Evolutionary conservation across 345 rosid species (phyloP).

Genomic region (Pseudoturritis turrita): DNA sequence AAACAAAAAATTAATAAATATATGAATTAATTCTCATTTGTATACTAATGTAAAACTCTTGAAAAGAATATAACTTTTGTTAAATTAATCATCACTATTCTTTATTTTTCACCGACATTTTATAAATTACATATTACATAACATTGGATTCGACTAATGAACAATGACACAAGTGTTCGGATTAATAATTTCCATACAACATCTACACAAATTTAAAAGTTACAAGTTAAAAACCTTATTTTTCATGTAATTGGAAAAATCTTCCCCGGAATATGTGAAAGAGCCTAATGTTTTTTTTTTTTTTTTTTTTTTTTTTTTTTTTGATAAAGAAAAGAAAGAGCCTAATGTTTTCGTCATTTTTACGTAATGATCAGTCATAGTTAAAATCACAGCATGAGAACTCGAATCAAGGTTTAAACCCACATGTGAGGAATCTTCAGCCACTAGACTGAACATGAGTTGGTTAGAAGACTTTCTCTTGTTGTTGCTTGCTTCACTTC

Average conservation of each 20-base stretch:
- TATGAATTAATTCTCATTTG: background rate
- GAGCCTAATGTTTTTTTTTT: too few relatives aligned
- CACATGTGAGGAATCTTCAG: background rate
- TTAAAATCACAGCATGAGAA: too few relatives aligned
- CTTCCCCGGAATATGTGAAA: too few relatives aligned
- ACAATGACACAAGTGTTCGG: background rate
- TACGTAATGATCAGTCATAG: too few relatives aligned
- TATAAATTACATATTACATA: background rate
- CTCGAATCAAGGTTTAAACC: background rate
- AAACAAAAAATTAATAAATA: background rate
- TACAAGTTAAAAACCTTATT: too few relatives aligned
- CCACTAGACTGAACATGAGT: background rate
- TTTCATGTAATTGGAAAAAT: too few relatives aligned
- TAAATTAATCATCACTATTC: too few relatives aligned
- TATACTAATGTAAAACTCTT: background rate
- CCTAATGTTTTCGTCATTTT: too few relatives aligned
- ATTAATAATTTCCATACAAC: background rate
- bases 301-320: too few relatives aligned
- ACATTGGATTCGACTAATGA: background rate
- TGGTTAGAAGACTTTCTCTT: constrained; percentile 7
- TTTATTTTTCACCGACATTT: background rate
- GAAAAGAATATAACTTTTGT: background rate
- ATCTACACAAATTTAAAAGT: background rate
- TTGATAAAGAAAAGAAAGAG: too few relatives aligned
- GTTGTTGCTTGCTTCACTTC: constrained; percentile 3